Conservation (phyloP, 805 yeast genomes). For the Ogataea pini region DNA sequence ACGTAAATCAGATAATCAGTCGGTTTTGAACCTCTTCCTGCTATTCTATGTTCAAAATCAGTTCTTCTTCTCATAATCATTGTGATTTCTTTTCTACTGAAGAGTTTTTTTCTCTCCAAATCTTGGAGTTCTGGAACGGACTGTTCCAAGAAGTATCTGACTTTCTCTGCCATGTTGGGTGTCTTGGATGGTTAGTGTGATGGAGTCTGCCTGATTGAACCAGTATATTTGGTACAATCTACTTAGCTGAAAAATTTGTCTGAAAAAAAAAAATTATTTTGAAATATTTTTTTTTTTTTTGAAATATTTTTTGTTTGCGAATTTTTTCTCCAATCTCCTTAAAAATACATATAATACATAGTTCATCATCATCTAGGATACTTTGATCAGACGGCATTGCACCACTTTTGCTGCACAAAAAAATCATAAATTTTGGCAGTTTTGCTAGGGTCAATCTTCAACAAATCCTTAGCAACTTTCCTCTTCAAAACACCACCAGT, state of each 20-base stretch:
- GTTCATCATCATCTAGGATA: neutral
- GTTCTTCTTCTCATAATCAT: slow-evolving; percentile 90
- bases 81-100: slow-evolving; percentile 78
- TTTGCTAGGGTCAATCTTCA: slow-evolving; percentile 83
- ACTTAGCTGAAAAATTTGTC: slow-evolving; percentile 2
- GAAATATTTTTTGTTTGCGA: neutral
- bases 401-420: slow-evolving; percentile 92
- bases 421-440: slow-evolving; percentile 90
- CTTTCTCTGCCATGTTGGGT: slow-evolving; percentile 39
- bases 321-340: neutral
- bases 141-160: slow-evolving; percentile 58
- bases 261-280: neutral
- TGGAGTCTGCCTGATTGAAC: too few relatives aligned
- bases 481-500: slow-evolving; percentile 83
- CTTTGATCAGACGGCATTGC: slow-evolving; percentile 31
- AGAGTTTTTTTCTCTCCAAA: slow-evolving; percentile 74
- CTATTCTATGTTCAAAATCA: slow-evolving; percentile 89
- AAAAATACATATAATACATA: slow-evolving; percentile 11
- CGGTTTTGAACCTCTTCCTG: slow-evolving; percentile 78
- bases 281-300: neutral
- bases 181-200: neutral
- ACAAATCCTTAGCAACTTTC: slow-evolving; percentile 79
- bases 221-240: too few relatives aligned
- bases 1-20: slow-evolving; percentile 77
- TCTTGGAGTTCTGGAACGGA: slow-evolving; percentile 93